Percentiles rank a stretch among this genome's conserved stretches.
Conservation (phyloP, 1,284 basidiomycete genomes). For the Rhizoctonia solani region DNA sequence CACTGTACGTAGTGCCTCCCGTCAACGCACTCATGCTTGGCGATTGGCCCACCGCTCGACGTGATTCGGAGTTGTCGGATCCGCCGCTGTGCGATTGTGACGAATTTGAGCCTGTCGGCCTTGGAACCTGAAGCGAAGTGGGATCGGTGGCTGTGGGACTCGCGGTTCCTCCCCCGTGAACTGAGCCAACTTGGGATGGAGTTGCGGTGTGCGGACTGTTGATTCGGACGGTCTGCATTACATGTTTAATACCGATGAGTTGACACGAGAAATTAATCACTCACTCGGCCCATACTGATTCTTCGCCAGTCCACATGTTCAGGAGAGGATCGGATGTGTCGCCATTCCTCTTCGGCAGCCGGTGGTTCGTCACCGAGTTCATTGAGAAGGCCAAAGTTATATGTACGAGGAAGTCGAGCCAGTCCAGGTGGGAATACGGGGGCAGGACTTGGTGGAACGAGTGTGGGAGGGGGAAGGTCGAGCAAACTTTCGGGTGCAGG, state of each 20-base stretch:
- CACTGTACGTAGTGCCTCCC: neutral
- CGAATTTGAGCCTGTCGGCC: conserved; percentile 2
- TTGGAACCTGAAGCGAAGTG: neutral
- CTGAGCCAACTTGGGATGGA: conserved; percentile 21
- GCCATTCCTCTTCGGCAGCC: conserved; percentile 29
- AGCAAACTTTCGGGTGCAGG: conserved; percentile 30
- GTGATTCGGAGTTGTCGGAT: neutral
- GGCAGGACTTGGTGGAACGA: conserved; percentile 19
- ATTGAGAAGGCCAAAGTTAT: conserved; percentile 31
- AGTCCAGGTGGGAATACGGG: conserved; percentile 31
- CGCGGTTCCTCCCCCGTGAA: conserved; percentile 19
- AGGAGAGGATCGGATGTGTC: conserved; percentile 10
- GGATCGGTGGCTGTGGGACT: neutral
- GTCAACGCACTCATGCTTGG: neutral
- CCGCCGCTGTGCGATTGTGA: conserved; percentile 4
- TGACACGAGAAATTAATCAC: neutral
- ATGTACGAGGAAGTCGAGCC: conserved; percentile 11
- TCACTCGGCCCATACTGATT: conserved; percentile 20
- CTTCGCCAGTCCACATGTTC: conserved; percentile 12
- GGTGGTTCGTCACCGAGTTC: conserved; percentile 31
- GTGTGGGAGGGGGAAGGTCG: neutral
- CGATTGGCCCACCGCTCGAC: neutral
- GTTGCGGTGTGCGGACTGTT: conserved; percentile 14
- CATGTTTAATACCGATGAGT: neutral
- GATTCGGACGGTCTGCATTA: conserved; percentile 14